A percentile compares a stretch with the other conserved stretches of the same genome.
Conservation (phyloP, 768 basidiomycete species). For the Chiua virens region DNA sequence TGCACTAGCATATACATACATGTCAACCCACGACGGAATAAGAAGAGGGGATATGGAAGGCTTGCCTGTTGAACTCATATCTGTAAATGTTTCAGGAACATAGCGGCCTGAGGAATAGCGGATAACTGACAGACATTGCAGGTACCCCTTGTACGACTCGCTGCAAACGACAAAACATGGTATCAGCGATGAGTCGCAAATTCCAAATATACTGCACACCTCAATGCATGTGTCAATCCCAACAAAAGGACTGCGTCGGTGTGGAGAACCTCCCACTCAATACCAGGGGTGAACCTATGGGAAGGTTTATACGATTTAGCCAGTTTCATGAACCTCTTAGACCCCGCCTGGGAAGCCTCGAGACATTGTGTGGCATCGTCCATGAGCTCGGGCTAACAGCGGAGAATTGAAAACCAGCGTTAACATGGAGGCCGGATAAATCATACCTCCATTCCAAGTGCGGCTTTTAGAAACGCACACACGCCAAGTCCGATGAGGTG, state of each 20-base stretch:
- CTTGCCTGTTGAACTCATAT: conserved; percentile 56
- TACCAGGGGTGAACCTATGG: conserved; percentile 55
- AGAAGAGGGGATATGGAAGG: neutral
- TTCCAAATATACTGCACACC: conserved; percentile 38
- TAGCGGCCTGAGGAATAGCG: neutral
- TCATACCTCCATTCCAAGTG: conserved; percentile 74
- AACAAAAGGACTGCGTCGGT: conserved; percentile 72
- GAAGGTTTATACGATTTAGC: conserved; percentile 33
- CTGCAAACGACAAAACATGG: conserved; percentile 32
- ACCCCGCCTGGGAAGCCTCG: conserved; percentile 56
- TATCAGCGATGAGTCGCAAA: conserved; percentile 4
- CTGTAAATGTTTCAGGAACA: conserved; percentile 25
- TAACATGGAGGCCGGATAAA: neutral
- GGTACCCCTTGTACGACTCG: conserved; percentile 76
- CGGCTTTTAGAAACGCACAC: conserved; percentile 73
- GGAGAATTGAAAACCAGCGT: neutral
- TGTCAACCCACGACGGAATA: conserved; percentile 23
- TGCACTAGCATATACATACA: conserved; percentile 38
- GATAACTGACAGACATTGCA: conserved; percentile 67
- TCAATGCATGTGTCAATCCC: conserved; percentile 69
- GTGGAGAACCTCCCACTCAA: conserved; percentile 76
- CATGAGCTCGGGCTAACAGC: conserved; percentile 54
- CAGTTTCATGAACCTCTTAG: conserved; percentile 49
- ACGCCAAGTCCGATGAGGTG: conserved; percentile 73
- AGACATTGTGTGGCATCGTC: conserved; percentile 60